Evolutionary conservation across 495 filamentous ascomycete species (phyloP), one percentile per base, ranked within the genome.

Genomic region (Hypoxylon cercidicola): DNA sequence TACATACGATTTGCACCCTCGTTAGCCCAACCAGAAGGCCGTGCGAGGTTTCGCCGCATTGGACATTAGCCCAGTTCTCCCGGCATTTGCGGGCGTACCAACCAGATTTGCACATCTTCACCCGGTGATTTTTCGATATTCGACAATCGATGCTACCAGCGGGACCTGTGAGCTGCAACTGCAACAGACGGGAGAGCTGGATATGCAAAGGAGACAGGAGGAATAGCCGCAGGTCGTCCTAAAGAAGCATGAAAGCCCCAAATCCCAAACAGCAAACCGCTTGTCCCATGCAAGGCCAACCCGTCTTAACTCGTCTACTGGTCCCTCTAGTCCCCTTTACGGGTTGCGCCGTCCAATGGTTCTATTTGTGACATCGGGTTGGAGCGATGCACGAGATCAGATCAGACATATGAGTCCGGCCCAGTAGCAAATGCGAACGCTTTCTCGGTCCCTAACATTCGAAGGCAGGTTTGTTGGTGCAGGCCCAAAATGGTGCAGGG

Each of bases 41-140:
- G 59, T 60, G 43, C 55, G 60, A 63, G 59, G 65, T 63, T 68
- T 56, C 60, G 65, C 65, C 55, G 49, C 65, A 60, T 52, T 58
- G 16, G 50, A 68, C n/a, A 51, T 63, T 56, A 63, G 51, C 65
- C 50, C 63, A 28, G 25, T 3, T 28, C 25, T 35, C 51, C 50
- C 48, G 60, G 60, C 55, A 68, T 63, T 50, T 57, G 55, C 53
- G 60, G 65, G 23, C 37, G 34, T 46, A 52, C 59, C 35, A 68
- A 50, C 58, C 64, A 68, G 47, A 68, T 62, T 62, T 59, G 59
- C 58, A 4, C 49, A 49, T 62, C 59, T 60, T 49, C 49, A 56
- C 65, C 65, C 65, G 65, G 49, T 20, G 23, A 52, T 56, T 63
- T 68, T 52, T 68, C 60, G 61, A 59, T 32, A 41, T 59, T 57